Conservation (phyloP, 495 filamentous ascomycete species). For the Daldinia caldariorum region DNA sequence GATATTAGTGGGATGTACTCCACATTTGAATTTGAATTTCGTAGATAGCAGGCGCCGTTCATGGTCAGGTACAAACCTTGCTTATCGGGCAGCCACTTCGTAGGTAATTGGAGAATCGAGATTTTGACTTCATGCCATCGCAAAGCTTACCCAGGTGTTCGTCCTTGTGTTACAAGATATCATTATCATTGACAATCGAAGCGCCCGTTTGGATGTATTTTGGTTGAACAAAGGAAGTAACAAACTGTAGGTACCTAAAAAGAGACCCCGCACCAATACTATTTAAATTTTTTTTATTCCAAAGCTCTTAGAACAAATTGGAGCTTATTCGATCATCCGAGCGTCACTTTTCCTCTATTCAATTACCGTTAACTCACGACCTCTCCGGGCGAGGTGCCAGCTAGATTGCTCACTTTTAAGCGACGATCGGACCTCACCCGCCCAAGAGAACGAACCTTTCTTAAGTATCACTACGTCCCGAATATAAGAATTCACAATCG, state of each 20-base stretch:
- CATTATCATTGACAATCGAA: neutral
- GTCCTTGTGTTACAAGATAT: conserved; percentile 27
- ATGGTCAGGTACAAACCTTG: conserved; percentile 22
- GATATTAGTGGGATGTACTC: conserved; percentile 33
- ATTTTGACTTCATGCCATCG: conserved; percentile 33
- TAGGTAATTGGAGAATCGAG: conserved; percentile 23
- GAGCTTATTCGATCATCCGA: conserved; percentile 34
- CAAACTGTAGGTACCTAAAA: conserved; percentile 18
- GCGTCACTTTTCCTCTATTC: conserved; percentile 30
- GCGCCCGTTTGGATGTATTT: neutral
- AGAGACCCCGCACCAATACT: conserved; percentile 40
- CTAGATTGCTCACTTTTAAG: conserved; percentile 23
- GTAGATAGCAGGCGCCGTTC: conserved; percentile 20
- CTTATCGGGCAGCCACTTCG: conserved; percentile 25
- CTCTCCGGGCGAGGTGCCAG: conserved; percentile 27
- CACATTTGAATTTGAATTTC: conserved; percentile 26
- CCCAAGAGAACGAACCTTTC: conserved; percentile 5
- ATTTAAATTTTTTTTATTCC: conserved; percentile 12
- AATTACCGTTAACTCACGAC: conserved; percentile 23
- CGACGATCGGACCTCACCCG: conserved; percentile 28
- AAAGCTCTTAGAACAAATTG: conserved; percentile 19
- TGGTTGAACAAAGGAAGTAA: conserved; percentile 26
- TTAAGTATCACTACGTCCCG: conserved; percentile 13
- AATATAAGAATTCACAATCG: conserved; percentile 16
- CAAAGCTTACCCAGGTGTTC: conserved; percentile 17